Base-by-base conservation (phyloP, 495 filamentous ascomycete genomes). In the Trichoderma orchidacearum region DNA sequence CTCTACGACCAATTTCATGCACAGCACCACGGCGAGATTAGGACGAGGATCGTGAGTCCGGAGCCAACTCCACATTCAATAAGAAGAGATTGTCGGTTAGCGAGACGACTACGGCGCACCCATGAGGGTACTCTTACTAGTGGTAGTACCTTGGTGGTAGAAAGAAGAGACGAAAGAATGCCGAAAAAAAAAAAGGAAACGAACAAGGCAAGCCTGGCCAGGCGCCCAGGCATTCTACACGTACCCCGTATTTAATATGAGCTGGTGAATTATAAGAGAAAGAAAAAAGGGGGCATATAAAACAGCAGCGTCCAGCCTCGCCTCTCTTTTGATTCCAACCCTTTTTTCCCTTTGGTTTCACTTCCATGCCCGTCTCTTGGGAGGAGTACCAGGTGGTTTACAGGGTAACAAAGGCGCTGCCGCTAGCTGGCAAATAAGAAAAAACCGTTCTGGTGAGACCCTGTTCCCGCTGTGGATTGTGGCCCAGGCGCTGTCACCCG, bases 1-100 rank as follows among this genome's bases (percentile, higher is more conserved):
- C 41, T 11, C 15, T 48, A 6, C 41, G 13, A n/a, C 41, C 41
- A 48, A 48, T 48, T 48, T 48, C 41, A 48, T 48, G 41, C 41
- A 48, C 41, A 48, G 41, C 41, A 48, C 41, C 41, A 27, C 41
- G 41, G 41, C 41, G 41, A 48, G 41, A 48, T 48, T 48, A 48
- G 41, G 21, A 48, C 27, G 41, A 48, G 41, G 41, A 48, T 48
- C 41, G 41, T 48, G 41, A 48, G 21, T 48, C 41, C 41, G 41
- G 41, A 23, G 27, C 18, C 41, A 23, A 48, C 41, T 48, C 41
- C 41, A 48, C 41, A 18, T 23, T 13, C 21, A 36, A 23, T 48
- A 23, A 25, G 18, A 48, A 27, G 18, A 48, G 18, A 23, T 48
- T 23, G 27, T 48, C 18, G 41, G 41, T 48, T 28, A 27, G 41